Conservation (phyloP, 169 alveolate species). For the Cryptosporidium canis region DNA sequence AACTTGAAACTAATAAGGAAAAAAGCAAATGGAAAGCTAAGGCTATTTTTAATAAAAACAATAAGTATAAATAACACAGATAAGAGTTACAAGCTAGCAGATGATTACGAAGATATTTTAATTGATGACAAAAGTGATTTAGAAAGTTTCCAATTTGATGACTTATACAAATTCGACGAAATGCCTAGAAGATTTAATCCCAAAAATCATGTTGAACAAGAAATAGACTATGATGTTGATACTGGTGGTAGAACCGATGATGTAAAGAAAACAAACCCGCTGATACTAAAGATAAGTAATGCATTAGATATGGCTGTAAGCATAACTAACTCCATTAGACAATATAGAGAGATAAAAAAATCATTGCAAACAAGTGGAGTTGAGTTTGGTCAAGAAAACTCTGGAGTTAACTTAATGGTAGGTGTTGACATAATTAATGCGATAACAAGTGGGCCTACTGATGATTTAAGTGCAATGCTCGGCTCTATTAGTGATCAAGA, state of each 20-base stretch:
- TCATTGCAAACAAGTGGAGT: constrained; percentile 17
- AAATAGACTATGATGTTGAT: constrained; percentile 37
- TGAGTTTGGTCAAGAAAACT: constrained; percentile 9
- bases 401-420: constrained; percentile 50
- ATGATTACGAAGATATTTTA: background rate
- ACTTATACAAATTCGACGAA: constrained; percentile 43
- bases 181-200: constrained; percentile 10
- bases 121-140: background rate
- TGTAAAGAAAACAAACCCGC: background rate
- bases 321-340: constrained; percentile 16
- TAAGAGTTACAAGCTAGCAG: background rate
- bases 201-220: constrained; percentile 8
- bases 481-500: background rate
- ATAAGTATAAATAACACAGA: constrained; percentile 6
- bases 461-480: constrained; percentile 29
- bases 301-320: constrained; percentile 22
- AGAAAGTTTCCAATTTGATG: constrained; percentile 70
- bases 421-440: constrained; percentile 31
- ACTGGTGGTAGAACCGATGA: constrained; percentile 55
- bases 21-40: constrained; percentile 29
- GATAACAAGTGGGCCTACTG: constrained; percentile 25
- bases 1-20: constrained; percentile 7
- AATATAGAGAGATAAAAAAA: constrained; percentile 5
- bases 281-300: constrained; percentile 5
- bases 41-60: background rate